Evolutionary conservation across 2,329 filamentous ascomycete genomes (phyloP).

Genomic region (Berkeleyomyces basicola): DNA sequence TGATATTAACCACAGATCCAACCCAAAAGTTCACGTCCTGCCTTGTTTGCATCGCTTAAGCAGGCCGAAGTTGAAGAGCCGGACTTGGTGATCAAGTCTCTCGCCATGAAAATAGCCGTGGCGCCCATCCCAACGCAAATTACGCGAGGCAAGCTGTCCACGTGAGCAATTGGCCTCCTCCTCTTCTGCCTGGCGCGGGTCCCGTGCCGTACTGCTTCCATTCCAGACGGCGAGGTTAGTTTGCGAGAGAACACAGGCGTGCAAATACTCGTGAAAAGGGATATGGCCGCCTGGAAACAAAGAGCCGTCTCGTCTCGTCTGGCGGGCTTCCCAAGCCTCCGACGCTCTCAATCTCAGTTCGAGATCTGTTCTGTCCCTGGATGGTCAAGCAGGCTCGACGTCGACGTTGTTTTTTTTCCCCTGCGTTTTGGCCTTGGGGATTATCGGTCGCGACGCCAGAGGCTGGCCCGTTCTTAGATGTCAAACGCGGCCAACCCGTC

Average conservation of each 20-base stretch:
- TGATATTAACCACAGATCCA: not conserved
- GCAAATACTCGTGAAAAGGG: no score
- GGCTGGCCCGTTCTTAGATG: not conserved
- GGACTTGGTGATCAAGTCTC: not conserved
- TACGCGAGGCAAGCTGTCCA: not conserved
- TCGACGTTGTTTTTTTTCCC: not conserved
- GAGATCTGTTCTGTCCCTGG: no score
- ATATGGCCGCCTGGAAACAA: no score
- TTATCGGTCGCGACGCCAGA: not conserved
- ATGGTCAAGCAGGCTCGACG: no score
- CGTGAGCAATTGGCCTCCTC: no score
- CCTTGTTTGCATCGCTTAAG: not conserved
- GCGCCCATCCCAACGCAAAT: not conserved
- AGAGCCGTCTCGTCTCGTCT: no score
- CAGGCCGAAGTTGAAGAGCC: not conserved
- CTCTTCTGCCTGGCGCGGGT: no score
- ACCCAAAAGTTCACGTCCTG: not conserved
- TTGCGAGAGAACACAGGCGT: no score
- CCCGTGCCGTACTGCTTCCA: no score
- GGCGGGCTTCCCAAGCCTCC: no score
- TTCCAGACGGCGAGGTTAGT: no score
- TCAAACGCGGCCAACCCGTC: not conserved
- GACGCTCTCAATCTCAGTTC: no score
- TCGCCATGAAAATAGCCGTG: not conserved
- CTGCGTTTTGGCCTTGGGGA: not conserved